These are phyloP conservation scores for Calonectria naviculata DNA, from an alignment of 2,329 filamentous ascomycete species.

Conservation along the genomic window DNA sequence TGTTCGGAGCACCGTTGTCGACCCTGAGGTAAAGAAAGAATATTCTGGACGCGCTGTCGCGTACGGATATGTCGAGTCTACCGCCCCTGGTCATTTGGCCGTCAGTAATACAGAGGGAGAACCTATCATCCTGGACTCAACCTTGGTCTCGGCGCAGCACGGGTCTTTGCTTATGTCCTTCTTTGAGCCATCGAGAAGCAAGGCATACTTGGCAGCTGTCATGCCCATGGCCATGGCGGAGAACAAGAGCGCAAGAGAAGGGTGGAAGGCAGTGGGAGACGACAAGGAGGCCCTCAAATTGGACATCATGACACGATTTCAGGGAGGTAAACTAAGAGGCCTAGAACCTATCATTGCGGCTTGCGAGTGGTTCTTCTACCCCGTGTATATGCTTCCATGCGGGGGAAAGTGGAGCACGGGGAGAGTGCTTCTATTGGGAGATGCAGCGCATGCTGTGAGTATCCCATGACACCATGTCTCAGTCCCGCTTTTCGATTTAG, in stretches of 20 bases:
- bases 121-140: slow-evolving; percentile 34
- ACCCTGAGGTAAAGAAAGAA: slow-evolving; percentile 36
- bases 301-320: slow-evolving; percentile 26
- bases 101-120: slow-evolving; percentile 22
- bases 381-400: slow-evolving; percentile 47
- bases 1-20: slow-evolving; percentile 44
- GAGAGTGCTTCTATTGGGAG: slow-evolving; percentile 60
- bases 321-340: slow-evolving; percentile 24
- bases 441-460: slow-evolving; percentile 63
- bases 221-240: slow-evolving; percentile 34
- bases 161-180: slow-evolving; percentile 34
- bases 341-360: slow-evolving; percentile 31
- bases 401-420: slow-evolving; percentile 51
- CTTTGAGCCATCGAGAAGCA: slow-evolving; percentile 29
- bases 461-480: background rate
- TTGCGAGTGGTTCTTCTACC: slow-evolving; percentile 47
- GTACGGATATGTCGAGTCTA: slow-evolving; percentile 33
- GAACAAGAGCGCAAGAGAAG: slow-evolving; percentile 35
- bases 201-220: slow-evolving; percentile 34
- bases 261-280: slow-evolving; percentile 34
- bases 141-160: slow-evolving; percentile 31
- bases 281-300: slow-evolving; percentile 34
- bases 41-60: slow-evolving; percentile 46
- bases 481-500: background rate
- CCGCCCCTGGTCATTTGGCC: background rate